These are phyloP conservation scores for Excoecaria cochinchinensis DNA, from an alignment of 345 rosid genomes.

Conservation along the genomic window DNA sequence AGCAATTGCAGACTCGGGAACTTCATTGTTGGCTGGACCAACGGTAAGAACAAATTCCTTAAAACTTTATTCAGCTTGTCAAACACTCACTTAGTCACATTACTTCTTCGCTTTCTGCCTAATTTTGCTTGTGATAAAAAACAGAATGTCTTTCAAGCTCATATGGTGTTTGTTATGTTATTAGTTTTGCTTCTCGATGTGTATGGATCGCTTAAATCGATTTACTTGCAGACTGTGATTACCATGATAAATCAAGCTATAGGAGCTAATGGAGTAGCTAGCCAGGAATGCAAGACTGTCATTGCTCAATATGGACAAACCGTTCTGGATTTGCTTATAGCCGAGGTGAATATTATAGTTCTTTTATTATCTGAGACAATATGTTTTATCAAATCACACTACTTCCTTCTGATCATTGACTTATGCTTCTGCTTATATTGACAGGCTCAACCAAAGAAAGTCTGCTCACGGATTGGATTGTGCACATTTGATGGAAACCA, in stretches of 20 bases:
- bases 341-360: constrained; percentile 21
- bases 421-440: neutral
- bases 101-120: neutral
- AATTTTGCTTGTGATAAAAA: neutral
- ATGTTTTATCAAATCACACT: no score
- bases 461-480: constrained; percentile 31
- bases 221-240: constrained; percentile 24
- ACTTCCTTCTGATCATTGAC: neutral
- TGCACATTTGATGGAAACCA: constrained; percentile 27
- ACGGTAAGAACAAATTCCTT: constrained; percentile 18
- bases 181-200: neutral
- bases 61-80: neutral
- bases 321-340: constrained; percentile 27
- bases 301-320: constrained; percentile 28
- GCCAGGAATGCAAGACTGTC: constrained; percentile 35
- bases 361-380: neutral
- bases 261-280: constrained; percentile 31
- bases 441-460: constrained; percentile 27
- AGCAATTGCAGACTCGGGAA: constrained; percentile 37
- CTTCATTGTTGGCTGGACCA: constrained; percentile 38
- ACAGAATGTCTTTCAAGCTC: neutral
- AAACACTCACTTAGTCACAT: neutral
- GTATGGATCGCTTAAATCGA: neutral
- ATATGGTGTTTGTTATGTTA: neutral
- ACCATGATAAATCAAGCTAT: constrained; percentile 35